A percentile compares a stretch with the other conserved stretches of the same genome.
These are phyloP conservation scores for Talaromyces albobiverticillius DNA, from an alignment of 2,329 filamentous ascomycete species.

Conservation along the genomic window DNA sequence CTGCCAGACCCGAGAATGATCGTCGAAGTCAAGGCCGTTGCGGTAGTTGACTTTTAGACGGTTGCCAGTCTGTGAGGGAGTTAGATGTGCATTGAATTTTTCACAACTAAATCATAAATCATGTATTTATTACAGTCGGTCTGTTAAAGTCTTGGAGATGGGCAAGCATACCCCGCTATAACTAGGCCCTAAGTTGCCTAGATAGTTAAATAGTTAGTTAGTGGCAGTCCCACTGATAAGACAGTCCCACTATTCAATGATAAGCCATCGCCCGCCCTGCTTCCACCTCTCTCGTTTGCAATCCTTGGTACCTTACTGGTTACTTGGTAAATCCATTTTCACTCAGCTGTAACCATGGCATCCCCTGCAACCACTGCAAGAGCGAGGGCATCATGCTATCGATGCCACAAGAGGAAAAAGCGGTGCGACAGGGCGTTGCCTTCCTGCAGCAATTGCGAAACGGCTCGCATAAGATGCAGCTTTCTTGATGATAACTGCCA, in stretches of 20 bases:
- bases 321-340: not conserved
- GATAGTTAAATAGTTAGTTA: too few relatives aligned
- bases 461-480: constrained; percentile 1
- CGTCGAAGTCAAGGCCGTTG: constrained; percentile 8
- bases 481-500: constrained; percentile 2
- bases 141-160: too few relatives aligned
- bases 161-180: too few relatives aligned
- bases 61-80: too few relatives aligned
- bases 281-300: too few relatives aligned
- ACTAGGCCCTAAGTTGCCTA: too few relatives aligned
- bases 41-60: not conserved
- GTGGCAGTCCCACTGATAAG: too few relatives aligned
- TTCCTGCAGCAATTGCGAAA: constrained; percentile 1
- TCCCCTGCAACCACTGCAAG: not conserved
- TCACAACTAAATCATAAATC: too few relatives aligned
- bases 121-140: too few relatives aligned
- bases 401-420: not conserved
- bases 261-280: not conserved
- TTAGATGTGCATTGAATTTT: not conserved
- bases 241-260: too few relatives aligned
- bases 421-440: not conserved
- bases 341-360: not conserved
- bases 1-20: constrained; percentile 8
- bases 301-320: not conserved
- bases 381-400: not conserved